Percentiles rank a stretch among this genome's conserved stretches.
These are phyloP conservation scores for Geranium brycei DNA, from an alignment of 345 rosid species.

Conservation along the genomic window DNA sequence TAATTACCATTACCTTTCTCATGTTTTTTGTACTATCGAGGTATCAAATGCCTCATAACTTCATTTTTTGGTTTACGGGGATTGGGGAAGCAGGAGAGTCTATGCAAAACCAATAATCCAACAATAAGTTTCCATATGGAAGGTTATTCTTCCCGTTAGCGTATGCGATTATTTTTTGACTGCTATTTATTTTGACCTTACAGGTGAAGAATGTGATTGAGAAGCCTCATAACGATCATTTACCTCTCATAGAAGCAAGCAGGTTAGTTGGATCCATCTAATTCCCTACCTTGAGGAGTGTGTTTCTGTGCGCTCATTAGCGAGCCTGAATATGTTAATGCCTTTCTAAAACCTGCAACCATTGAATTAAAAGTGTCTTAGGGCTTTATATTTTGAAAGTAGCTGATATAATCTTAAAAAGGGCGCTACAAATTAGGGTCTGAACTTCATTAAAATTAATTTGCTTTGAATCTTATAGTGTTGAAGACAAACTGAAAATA, in stretches of 20 bases:
- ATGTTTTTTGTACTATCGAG: too few species aligned
- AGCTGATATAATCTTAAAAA: not conserved
- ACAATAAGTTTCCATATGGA: not conserved
- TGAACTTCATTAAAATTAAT: not conserved
- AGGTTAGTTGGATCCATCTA: slow-evolving; percentile 13
- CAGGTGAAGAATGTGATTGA: slow-evolving; percentile 41
- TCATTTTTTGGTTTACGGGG: too few species aligned
- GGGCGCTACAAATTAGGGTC: not conserved
- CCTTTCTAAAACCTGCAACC: not conserved
- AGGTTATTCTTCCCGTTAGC: not conserved
- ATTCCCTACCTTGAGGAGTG: not conserved
- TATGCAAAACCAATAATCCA: not conserved
- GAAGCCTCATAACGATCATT: slow-evolving; percentile 40
- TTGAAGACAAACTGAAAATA: too few species aligned
- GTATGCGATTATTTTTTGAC: slow-evolving; percentile 1
- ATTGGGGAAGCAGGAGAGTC: too few species aligned
- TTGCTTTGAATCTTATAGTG: too few species aligned
- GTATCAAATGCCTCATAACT: too few species aligned
- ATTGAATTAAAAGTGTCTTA: not conserved
- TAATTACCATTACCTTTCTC: too few species aligned
- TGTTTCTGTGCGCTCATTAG: not conserved
- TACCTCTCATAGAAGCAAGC: slow-evolving; percentile 41
- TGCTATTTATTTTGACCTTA: slow-evolving; percentile 1
- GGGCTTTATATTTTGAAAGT: not conserved
- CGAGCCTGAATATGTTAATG: not conserved